Conservation (phyloP, 1,284 basidiomycete genomes). For the Apiotrichum montevideense region DNA sequence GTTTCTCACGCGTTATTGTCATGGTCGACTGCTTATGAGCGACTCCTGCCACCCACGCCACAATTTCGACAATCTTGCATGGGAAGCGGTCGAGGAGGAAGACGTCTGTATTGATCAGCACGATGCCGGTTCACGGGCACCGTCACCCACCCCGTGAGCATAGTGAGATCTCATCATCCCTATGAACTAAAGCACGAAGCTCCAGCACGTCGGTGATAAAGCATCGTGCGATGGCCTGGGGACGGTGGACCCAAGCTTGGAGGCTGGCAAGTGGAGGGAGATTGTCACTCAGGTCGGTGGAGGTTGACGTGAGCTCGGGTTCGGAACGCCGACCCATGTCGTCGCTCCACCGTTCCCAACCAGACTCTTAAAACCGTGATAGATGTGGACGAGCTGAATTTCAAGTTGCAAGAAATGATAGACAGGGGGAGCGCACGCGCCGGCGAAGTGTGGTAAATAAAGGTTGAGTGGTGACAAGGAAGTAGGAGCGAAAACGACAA, state of each 20-base stretch:
- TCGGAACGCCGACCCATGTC: too few relatives aligned
- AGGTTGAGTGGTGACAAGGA: too few relatives aligned
- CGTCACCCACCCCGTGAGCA: conserved; percentile 14
- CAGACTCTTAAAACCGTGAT: too few relatives aligned
- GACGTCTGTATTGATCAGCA: conserved; percentile 21
- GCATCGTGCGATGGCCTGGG: conserved; percentile 35
- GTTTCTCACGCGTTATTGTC: conserved; percentile 23
- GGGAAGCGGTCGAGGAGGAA: conserved; percentile 35
- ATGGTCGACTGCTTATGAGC: conserved; percentile 31
- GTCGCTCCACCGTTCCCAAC: too few relatives aligned
- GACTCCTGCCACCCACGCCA: conserved; percentile 40
- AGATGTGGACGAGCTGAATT: too few relatives aligned
- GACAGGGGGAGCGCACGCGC: too few relatives aligned
- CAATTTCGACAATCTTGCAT: conserved; percentile 35
- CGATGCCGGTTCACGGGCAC: too few relatives aligned
- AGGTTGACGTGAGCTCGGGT: too few relatives aligned
- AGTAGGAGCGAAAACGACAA: too few relatives aligned
- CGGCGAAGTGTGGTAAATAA: too few relatives aligned
- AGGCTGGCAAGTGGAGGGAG: conserved; percentile 24
- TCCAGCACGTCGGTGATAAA: conserved; percentile 31
- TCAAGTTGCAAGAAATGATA: too few relatives aligned
- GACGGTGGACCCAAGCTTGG: conserved; percentile 33
- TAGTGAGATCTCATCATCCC: neutral
- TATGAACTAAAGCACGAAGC: conserved; percentile 15
- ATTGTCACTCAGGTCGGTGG: neutral